phyloP scores from a whole-genome alignment of 1,284 basidiomycete genomes.

The Fomes fomentarius region DNA sequence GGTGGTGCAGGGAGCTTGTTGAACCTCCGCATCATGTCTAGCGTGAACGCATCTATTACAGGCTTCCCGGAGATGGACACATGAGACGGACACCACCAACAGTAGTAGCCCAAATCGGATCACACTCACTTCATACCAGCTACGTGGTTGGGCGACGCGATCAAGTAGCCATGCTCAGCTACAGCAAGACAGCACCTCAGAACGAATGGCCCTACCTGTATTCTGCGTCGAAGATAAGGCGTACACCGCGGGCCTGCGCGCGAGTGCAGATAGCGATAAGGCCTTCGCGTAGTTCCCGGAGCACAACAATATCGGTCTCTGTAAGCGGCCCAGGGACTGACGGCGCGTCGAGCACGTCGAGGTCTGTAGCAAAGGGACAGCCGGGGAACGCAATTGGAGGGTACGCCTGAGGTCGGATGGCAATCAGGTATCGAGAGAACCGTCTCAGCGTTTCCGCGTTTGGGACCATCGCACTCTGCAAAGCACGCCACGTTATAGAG shows the following conservation, averaged over 20 bases:
- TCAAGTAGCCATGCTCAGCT: no score
- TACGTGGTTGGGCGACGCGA: no score
- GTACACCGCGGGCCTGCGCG: slow-evolving; percentile 63
- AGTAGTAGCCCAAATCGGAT: no score
- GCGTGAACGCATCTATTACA: slow-evolving; percentile 78
- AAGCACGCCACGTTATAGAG: background rate
- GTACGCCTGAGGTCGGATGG: slow-evolving; percentile 36
- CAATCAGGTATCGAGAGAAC: slow-evolving; percentile 56
- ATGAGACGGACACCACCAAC: no score
- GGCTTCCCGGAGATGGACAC: no score
- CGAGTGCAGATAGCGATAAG: slow-evolving; percentile 54
- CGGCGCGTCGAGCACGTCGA: slow-evolving; percentile 45
- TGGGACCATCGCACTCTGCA: slow-evolving; percentile 64
- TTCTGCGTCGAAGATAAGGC: slow-evolving; percentile 83
- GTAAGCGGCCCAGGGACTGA: slow-evolving; percentile 38
- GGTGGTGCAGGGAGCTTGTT: slow-evolving; percentile 55
- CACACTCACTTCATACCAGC: slow-evolving; percentile 63
- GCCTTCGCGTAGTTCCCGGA: slow-evolving; percentile 63
- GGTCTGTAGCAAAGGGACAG: slow-evolving; percentile 49
- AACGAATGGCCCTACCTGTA: slow-evolving; percentile 52
- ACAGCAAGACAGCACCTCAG: background rate
- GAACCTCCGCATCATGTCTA: slow-evolving; percentile 77
- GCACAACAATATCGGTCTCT: slow-evolving; percentile 55
- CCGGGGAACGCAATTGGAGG: slow-evolving; percentile 66
- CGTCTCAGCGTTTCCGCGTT: slow-evolving; percentile 56